Percentiles rank a stretch among this genome's conserved stretches.
Conservation (phyloP, 2,329 filamentous ascomycete genomes). For the Aureobasidium sp. region DNA sequence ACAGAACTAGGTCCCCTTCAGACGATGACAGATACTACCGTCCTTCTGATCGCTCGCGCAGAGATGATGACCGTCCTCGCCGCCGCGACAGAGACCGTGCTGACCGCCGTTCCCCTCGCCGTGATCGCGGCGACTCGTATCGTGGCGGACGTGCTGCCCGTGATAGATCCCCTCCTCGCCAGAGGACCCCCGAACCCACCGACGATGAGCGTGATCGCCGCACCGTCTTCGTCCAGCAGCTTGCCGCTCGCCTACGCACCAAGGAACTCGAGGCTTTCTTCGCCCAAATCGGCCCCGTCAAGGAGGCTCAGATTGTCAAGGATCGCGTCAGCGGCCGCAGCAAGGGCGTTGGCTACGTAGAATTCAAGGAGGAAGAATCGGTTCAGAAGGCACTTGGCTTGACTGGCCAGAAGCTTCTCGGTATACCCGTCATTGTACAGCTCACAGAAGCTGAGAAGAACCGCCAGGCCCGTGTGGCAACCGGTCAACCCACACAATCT, state of each 20-base stretch:
- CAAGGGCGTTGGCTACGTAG: constrained; percentile 98
- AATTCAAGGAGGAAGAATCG: constrained; percentile 94
- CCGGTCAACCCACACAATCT: constrained; percentile 59
- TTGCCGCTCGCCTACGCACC: constrained; percentile 85
- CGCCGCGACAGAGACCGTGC: constrained; percentile 37
- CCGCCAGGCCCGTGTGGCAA: constrained; percentile 80
- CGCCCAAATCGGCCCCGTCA: constrained; percentile 87
- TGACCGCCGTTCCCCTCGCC: constrained; percentile 40
- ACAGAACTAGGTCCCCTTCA: constrained; percentile 31
- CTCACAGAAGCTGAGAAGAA: constrained; percentile 99
- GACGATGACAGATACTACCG: constrained; percentile 34
- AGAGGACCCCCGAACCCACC: constrained; percentile 65
- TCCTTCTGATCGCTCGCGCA: constrained; percentile 39
- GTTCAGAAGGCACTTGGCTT: constrained; percentile 91
- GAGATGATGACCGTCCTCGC: constrained; percentile 51
- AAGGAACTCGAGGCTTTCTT: constrained; percentile 93
- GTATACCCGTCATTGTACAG: constrained; percentile 97
- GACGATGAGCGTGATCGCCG: constrained; percentile 95
- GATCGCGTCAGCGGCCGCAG: constrained; percentile 93
- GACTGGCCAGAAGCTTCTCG: constrained; percentile 96
- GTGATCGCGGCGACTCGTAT: constrained; percentile 60
- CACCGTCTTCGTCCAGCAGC: constrained; percentile 97
- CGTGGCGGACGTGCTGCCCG: constrained; percentile 55
- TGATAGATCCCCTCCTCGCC: constrained; percentile 46
- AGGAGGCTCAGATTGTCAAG: constrained; percentile 97